Evolutionary conservation across 78 protist species (phyloP).

Genomic region (Creolimax fragrantissima): DNA sequence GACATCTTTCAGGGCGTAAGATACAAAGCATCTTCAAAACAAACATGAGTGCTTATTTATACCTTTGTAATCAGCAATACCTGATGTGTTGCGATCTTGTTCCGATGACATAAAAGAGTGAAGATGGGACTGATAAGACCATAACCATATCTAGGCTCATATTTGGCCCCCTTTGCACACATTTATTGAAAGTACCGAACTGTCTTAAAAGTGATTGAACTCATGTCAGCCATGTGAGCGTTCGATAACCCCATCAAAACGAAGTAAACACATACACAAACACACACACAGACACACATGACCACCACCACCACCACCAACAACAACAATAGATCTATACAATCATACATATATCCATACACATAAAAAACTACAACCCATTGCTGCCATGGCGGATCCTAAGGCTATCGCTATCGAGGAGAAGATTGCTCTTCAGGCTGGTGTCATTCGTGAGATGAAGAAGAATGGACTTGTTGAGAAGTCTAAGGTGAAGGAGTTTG

Average conservation of each 20-base stretch:
- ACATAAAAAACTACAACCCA: background rate
- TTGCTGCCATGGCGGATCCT: too few relatives aligned
- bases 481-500: background rate
- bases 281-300: background rate
- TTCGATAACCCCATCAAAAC: background rate
- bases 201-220: background rate
- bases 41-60: too few relatives aligned
- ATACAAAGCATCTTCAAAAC: too few relatives aligned
- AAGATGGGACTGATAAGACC: too few relatives aligned
- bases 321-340: background rate
- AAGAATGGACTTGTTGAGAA: background rate
- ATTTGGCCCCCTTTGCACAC: background rate
- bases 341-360: background rate
- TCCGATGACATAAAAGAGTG: background rate
- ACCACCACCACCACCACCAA: background rate
- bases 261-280: background rate
- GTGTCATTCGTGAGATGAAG: background rate
- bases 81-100: too few relatives aligned
- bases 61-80: too few relatives aligned
- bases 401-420: background rate
- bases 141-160: too few relatives aligned
- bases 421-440: background rate
- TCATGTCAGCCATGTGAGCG: background rate
- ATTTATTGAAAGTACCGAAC: background rate
- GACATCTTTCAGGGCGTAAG: too few relatives aligned